Conservation (phyloP, 306 rosid species). For the Fragaria vesca region DNA sequence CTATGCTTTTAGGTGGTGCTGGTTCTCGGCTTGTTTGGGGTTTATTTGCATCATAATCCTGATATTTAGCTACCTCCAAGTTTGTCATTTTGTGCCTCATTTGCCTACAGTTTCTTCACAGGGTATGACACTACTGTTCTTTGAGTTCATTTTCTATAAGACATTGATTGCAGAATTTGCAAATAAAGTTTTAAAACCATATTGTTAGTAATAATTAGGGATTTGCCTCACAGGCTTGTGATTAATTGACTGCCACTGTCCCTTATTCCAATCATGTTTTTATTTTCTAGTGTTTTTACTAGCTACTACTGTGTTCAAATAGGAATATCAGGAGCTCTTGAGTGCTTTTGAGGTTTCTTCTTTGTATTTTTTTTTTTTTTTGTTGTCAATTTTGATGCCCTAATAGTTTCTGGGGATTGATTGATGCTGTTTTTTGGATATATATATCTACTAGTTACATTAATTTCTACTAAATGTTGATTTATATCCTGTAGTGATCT, state of each 20-base stretch:
- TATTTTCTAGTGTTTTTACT: not conserved
- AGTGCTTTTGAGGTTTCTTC: not conserved
- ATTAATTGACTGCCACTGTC: not conserved
- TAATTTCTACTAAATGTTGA: not conserved
- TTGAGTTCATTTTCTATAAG: not conserved
- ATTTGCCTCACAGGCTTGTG: not conserved
- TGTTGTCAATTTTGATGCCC: not conserved
- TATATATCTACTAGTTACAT: not conserved
- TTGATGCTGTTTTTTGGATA: not conserved
- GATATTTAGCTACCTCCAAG: conserved; percentile 7
- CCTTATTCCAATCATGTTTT: not conserved
- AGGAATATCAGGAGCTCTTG: not conserved
- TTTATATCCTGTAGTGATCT: not conserved
- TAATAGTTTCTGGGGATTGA: not conserved
- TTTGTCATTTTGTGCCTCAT: not conserved
- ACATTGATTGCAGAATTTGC: not conserved
- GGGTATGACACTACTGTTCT: not conserved
- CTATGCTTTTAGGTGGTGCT: not conserved
- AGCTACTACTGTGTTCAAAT: not conserved
- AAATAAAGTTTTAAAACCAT: not conserved
- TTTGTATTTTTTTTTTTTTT: not conserved
- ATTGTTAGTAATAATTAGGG: not conserved
- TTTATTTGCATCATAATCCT: not conserved
- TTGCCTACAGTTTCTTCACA: conserved; percentile 4
- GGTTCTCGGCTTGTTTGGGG: not conserved